A percentile compares a stretch with the other conserved stretches of the same genome.
Conservation (phyloP, 768 basidiomycete species). For the Lactarius tabidus region DNA sequence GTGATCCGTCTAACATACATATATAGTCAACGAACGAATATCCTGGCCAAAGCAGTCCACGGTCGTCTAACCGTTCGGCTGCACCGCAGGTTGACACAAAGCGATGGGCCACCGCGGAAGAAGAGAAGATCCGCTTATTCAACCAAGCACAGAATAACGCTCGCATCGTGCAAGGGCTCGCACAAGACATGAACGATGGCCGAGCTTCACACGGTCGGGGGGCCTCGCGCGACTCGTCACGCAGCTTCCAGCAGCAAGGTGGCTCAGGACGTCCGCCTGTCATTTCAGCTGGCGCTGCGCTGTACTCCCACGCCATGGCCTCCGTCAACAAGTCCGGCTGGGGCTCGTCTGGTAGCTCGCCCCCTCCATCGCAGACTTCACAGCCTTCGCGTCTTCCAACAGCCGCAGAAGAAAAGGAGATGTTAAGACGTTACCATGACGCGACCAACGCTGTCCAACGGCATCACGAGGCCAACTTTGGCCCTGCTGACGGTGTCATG, state of each 20-base stretch:
- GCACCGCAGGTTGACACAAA: conserved; percentile 10
- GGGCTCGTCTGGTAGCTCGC: neutral
- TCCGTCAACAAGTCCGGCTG: conserved; percentile 32
- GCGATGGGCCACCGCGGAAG: conserved; percentile 66
- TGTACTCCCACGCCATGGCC: conserved; percentile 46
- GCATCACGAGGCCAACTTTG: conserved; percentile 22
- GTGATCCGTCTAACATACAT: neutral
- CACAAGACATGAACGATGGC: conserved; percentile 29
- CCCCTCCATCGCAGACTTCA: conserved; percentile 21
- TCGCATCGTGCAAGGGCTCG: conserved; percentile 48
- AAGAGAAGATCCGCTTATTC: conserved; percentile 71
- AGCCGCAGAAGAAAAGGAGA: conserved; percentile 31
- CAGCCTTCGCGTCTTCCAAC: conserved; percentile 15
- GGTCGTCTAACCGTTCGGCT: conserved; percentile 25
- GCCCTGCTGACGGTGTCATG: conserved; percentile 28
- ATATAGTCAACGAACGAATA: conserved; percentile 15
- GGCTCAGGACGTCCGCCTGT: conserved; percentile 17
- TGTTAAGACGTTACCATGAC: conserved; percentile 32
- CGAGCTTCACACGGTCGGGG: conserved; percentile 24
- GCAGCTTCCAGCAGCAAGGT: conserved; percentile 26
- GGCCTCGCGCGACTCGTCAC: conserved; percentile 18
- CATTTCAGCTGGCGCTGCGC: conserved; percentile 40
- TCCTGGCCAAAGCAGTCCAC: conserved; percentile 23
- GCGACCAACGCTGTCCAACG: conserved; percentile 31
- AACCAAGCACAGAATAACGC: conserved; percentile 66